phyloP scores from a whole-genome alignment of 768 basidiomycete species.

The Russula dissimulans region DNA sequence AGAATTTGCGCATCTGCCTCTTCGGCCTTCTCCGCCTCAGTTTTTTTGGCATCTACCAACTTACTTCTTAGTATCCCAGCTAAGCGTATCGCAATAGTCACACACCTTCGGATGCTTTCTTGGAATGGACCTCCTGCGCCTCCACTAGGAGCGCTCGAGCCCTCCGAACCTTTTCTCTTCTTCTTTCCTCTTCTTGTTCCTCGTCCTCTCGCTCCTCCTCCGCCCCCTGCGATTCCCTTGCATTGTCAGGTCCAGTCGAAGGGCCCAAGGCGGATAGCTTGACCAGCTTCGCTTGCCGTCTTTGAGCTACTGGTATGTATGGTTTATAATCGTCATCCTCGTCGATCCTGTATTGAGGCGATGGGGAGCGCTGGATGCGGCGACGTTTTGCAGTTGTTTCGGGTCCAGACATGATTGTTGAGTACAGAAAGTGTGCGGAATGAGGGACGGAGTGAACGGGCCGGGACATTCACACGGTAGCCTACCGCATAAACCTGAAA shows the following conservation, averaged over 20 bases:
- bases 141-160: conserved; percentile 85
- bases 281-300: conserved; percentile 71
- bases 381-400: conserved; percentile 35
- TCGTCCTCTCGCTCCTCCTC: conserved; percentile 55
- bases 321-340: conserved; percentile 63
- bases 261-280: conserved; percentile 59
- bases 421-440: neutral
- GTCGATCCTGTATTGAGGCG: conserved; percentile 51
- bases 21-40: conserved; percentile 71
- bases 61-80: neutral
- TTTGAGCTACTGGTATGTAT: conserved; percentile 81
- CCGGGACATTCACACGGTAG: neutral
- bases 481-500: too few relatives aligned
- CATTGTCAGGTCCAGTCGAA: conserved; percentile 43
- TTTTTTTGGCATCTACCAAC: conserved; percentile 71
- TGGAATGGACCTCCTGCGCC: conserved; percentile 88
- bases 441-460: neutral
- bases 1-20: conserved; percentile 89
- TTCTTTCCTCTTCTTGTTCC: conserved; percentile 69
- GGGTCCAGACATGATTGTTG: conserved; percentile 23
- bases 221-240: conserved; percentile 44
- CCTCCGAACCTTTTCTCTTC: conserved; percentile 65
- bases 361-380: conserved; percentile 47
- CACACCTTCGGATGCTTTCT: conserved; percentile 73
- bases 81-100: neutral